phyloP scores from a whole-genome alignment of 306 rosid genomes.

The Morella rubra region DNA sequence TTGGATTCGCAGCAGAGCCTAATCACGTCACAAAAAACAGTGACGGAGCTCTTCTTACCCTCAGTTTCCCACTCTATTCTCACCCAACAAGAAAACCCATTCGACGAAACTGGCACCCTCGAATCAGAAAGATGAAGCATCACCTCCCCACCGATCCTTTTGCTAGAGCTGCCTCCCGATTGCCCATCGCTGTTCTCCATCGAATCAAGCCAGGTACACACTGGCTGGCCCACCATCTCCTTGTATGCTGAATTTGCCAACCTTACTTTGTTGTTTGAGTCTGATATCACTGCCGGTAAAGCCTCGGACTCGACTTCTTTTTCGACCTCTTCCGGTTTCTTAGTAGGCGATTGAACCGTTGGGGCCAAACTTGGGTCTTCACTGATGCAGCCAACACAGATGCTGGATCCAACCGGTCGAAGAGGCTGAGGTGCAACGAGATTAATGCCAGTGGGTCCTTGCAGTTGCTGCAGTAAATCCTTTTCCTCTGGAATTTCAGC shows the following conservation, averaged over 20 bases:
- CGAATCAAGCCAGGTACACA: slow-evolving; percentile 76
- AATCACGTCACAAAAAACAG: slow-evolving; percentile 74
- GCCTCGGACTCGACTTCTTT: slow-evolving; percentile 62
- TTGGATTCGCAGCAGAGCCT: slow-evolving; percentile 63
- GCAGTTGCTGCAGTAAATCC: slow-evolving; percentile 64
- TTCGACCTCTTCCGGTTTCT: slow-evolving; percentile 60
- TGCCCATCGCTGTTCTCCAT: slow-evolving; percentile 43
- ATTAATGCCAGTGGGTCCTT: slow-evolving; percentile 28
- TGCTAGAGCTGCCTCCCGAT: slow-evolving; percentile 39
- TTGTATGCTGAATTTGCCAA: slow-evolving; percentile 84
- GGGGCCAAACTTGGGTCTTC: slow-evolving; percentile 27
- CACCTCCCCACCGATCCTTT: slow-evolving; percentile 84
- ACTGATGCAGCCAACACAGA: slow-evolving; percentile 60
- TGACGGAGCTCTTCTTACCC: slow-evolving; percentile 39
- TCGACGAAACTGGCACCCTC: slow-evolving; percentile 48
- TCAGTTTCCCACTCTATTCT: slow-evolving; percentile 74
- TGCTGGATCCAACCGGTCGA: slow-evolving; percentile 77
- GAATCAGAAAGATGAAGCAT: slow-evolving; percentile 49
- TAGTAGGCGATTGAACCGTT: slow-evolving; percentile 21
- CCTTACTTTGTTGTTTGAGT: slow-evolving; percentile 72
- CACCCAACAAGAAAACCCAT: slow-evolving; percentile 90
- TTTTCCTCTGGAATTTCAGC: slow-evolving; percentile 64
- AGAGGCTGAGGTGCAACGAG: slow-evolving; percentile 74
- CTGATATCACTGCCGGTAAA: slow-evolving; percentile 73
- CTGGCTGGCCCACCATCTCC: slow-evolving; percentile 91